Conservation (phyloP, 2,329 filamentous ascomycete species). For the Penicillium sp. region DNA sequence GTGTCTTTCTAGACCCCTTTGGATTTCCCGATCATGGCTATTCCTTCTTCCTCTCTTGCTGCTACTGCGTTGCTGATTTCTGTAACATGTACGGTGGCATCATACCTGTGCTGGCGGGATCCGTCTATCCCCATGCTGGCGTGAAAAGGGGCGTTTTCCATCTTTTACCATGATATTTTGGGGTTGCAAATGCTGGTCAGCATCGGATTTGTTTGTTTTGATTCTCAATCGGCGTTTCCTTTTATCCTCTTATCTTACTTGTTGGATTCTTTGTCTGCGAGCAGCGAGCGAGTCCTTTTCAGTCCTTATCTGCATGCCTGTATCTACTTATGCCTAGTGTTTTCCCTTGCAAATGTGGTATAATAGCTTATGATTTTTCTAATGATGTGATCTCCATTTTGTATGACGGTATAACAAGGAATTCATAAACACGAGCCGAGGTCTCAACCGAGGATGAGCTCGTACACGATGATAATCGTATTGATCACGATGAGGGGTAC, state of each 20-base stretch:
- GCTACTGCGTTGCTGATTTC: conserved; percentile 12
- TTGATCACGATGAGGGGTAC: conserved; percentile 87
- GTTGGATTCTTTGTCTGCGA: background rate
- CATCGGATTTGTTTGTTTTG: conserved; percentile 14
- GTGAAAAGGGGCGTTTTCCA: conserved; percentile 27
- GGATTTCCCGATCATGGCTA: conserved; percentile 17
- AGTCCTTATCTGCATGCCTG: conserved; percentile 8
- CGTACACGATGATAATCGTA: conserved; percentile 80
- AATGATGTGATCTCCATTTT: background rate
- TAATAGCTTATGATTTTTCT: conserved; percentile 8
- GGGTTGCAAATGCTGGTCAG: conserved; percentile 24
- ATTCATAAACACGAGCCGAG: too few species aligned
- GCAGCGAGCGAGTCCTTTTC: conserved; percentile 12
- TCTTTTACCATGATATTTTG: conserved; percentile 3
- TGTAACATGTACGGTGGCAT: conserved; percentile 28
- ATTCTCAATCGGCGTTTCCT: conserved; percentile 14
- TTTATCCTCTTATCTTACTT: background rate
- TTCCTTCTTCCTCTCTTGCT: conserved; percentile 12
- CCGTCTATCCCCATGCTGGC: conserved; percentile 15
- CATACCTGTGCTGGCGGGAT: conserved; percentile 16
- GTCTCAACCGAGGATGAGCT: conserved; percentile 72
- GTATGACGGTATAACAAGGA: too few species aligned
- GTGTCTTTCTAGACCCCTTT: conserved; percentile 31
- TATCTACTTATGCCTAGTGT: background rate
- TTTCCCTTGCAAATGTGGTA: conserved; percentile 1